Conservation (phyloP, 176 grass and related monocot species). For the Aegilops longissima region DNA sequence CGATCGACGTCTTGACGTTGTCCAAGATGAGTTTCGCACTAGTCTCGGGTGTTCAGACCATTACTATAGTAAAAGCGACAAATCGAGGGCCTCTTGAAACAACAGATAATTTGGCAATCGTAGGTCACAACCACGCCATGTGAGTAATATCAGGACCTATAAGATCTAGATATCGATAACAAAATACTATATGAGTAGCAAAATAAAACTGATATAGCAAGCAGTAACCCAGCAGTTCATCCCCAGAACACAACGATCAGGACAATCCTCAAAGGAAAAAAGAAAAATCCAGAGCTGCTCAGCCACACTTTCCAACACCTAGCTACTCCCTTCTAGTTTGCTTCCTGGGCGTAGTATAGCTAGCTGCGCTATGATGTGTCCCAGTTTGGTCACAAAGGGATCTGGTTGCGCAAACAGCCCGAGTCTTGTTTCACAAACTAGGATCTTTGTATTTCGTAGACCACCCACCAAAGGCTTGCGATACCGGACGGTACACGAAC, state of each 20-base stretch:
- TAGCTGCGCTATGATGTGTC: neutral
- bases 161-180: neutral
- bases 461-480: conserved; percentile 50
- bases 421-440: neutral
- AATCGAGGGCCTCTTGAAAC: neutral
- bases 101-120: neutral
- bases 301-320: neutral
- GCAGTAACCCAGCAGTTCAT: too few relatives aligned
- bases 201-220: too few relatives aligned
- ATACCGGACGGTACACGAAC: conserved; percentile 21
- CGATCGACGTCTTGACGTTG: too few relatives aligned
- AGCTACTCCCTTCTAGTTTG: neutral
- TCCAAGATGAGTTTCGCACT: too few relatives aligned
- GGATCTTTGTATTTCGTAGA: conserved; percentile 44
- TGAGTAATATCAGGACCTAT: neutral
- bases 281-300: neutral
- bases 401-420: neutral
- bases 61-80: too few relatives aligned
- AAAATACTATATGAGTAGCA: too few relatives aligned
- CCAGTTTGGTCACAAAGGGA: neutral
- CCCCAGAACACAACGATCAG: neutral
- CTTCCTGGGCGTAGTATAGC: conserved; percentile 29
- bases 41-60: too few relatives aligned
- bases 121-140: neutral
- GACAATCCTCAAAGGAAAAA: neutral